Evolutionary conservation across 495 filamentous ascomycete genomes (phyloP), one percentile per base, ranked within the genome.

Genomic region (Neurospora discreta): DNA sequence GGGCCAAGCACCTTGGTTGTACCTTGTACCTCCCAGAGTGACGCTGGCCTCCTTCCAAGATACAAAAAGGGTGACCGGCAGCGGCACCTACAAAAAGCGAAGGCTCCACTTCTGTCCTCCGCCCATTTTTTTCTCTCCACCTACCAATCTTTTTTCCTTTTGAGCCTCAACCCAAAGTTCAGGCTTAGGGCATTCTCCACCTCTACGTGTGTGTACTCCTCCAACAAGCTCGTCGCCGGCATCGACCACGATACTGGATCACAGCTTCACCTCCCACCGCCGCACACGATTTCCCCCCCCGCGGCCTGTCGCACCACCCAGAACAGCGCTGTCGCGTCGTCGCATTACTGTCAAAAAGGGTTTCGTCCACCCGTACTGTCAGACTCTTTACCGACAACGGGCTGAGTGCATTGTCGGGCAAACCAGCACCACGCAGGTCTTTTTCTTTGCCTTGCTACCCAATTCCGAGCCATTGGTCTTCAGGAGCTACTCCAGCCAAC

Each of bases 61-160:
- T 69, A 72, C 58, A 65, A 72, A 60, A 60, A 60, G 52, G 46
- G 46, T 58, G 46, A 58, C 46, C 46, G 46, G 52, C 52, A 65
- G 26, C 52, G 52, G 52, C 52, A 65, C 52, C 52, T 65, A 65
- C 52, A 65, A 65, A 65, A 65, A 16, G 52, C 52, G 52, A 65
- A 33, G 52, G 52, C 33, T 58, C 68, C 71, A 68, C 71, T 36
- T 70, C 30, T 75, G 75, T 58, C 78, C 74, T 73, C 73, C 75
- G 72, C 75, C 77, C 75, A 70, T 71, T 74, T 78, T 79, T 80
- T 78, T 77, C 78, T 80, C 78, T 79, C 78, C 78, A 81, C 78
- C 79, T 74, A 71, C 72, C 75, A 71, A 71, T 77, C 75, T 75
- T 68, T 73, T 73, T 78, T 77, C 70, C 68, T 74, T 70, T 77